Conservation (phyloP, 1,284 basidiomycete species). For the Coniferiporia sulphurascens region DNA sequence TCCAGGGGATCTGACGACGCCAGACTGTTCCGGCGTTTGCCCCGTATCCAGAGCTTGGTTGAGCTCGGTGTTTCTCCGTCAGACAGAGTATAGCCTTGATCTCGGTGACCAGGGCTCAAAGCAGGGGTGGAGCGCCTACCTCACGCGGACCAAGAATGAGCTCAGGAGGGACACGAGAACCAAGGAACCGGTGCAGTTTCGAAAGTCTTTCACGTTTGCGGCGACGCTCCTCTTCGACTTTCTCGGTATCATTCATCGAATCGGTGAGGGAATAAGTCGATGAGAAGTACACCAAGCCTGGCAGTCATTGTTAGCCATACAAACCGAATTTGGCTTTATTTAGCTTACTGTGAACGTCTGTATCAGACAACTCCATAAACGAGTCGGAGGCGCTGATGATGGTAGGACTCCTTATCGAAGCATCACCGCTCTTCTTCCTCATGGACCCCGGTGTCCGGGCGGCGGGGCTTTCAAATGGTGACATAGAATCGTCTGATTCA, state of each 20-base stretch:
- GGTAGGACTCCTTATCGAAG: conserved; percentile 20
- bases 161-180: conserved; percentile 65
- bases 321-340: neutral
- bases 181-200: conserved; percentile 75
- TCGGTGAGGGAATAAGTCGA: conserved; percentile 45
- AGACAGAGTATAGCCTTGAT: conserved; percentile 10
- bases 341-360: conserved; percentile 17
- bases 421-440: conserved; percentile 6
- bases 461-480: conserved; percentile 17
- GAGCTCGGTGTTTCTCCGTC: conserved; percentile 20
- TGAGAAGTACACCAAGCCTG: conserved; percentile 24
- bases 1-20: conserved; percentile 38
- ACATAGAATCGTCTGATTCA: conserved; percentile 24
- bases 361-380: conserved; percentile 25
- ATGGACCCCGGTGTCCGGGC: conserved; percentile 9
- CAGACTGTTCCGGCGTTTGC: conserved; percentile 49
- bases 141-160: conserved; percentile 53
- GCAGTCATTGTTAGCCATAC: conserved; percentile 25
- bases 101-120: conserved; percentile 9
- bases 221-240: conserved; percentile 54
- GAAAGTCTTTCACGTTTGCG: conserved; percentile 69
- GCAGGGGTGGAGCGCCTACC: conserved; percentile 38
- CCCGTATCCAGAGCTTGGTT: conserved; percentile 39
- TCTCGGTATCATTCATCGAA: conserved; percentile 45
- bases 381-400: conserved; percentile 26